A percentile compares a stretch with the other conserved stretches of the same genome.
These are phyloP conservation scores for Sideroxylon spinosum DNA, from an alignment of 179 eudicot genomes.

Conservation along the genomic window DNA sequence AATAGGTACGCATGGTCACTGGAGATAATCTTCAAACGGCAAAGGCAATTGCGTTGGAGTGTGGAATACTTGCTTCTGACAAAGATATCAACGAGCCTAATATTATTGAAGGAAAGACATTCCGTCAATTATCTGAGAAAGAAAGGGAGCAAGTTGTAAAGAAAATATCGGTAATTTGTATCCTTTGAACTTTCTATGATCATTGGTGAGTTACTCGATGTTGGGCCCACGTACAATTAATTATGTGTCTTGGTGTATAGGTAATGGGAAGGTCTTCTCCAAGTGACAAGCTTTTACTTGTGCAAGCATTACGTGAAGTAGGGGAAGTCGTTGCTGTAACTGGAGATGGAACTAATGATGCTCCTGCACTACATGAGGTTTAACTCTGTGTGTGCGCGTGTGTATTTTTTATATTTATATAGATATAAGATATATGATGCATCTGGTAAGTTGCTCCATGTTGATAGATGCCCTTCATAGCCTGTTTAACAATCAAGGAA, in stretches of 20 bases:
- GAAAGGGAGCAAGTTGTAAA: conserved; percentile 60
- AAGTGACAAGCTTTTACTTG: conserved; percentile 83
- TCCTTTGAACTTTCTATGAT: background rate
- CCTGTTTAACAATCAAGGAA: background rate
- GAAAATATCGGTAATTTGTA: conserved; percentile 48
- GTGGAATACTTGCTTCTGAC: conserved; percentile 71
- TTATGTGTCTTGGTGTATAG: conserved; percentile 32
- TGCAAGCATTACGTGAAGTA: conserved; percentile 70
- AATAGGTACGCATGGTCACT: conserved; percentile 93
- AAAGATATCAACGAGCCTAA: conserved; percentile 44
- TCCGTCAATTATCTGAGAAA: conserved; percentile 66
- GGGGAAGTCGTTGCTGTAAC: conserved; percentile 96
- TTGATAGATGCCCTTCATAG: background rate
- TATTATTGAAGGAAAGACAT: conserved; percentile 76
- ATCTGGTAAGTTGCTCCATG: background rate
- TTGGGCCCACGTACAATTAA: background rate
- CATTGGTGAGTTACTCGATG: background rate
- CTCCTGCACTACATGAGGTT: conserved; percentile 98
- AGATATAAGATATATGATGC: background rate
- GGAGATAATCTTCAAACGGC: conserved; percentile 96
- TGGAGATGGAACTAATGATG: conserved; percentile 97
- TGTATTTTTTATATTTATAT: too few species aligned
- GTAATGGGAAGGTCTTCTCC: conserved; percentile 99
- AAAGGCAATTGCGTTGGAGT: conserved; percentile 82
- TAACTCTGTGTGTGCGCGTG: background rate